These are phyloP conservation scores for Immersiella caudata DNA, from an alignment of 495 filamentous ascomycete genomes.

Conservation along the genomic window DNA sequence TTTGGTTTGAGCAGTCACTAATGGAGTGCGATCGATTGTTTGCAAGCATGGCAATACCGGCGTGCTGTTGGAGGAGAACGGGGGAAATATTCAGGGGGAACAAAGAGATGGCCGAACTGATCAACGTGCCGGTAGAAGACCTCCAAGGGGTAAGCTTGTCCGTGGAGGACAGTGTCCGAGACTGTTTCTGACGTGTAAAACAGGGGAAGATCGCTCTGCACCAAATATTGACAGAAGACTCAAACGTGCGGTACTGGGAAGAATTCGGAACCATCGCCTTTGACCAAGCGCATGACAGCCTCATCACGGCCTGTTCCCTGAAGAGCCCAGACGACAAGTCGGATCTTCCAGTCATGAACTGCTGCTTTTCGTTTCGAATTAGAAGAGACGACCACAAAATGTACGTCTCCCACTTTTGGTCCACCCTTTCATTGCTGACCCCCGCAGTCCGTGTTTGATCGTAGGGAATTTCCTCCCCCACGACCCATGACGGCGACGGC, in stretches of 20 bases:
- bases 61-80: constrained; percentile 95
- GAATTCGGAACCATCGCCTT: constrained; percentile 99
- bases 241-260: constrained; percentile 97
- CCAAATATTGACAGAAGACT: constrained; percentile 92
- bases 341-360: constrained; percentile 74
- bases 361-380: constrained; percentile 98
- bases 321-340: constrained; percentile 80
- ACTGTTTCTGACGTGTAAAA: constrained; percentile 13
- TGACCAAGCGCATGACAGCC: constrained; percentile 92
- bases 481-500: constrained; percentile 22
- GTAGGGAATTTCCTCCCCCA: constrained; percentile 94
- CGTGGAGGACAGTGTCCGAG: neutral
- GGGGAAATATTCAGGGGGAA: constrained; percentile 98
- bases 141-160: constrained; percentile 77
- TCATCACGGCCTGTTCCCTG: constrained; percentile 89
- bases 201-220: constrained; percentile 95
- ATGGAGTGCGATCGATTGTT: constrained; percentile 99
- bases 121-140: constrained; percentile 87
- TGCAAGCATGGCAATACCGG: constrained; percentile 97
- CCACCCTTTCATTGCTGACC: constrained; percentile 11
- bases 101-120: constrained; percentile 97
- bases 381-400: constrained; percentile 93
- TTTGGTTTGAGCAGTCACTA: constrained; percentile 95
- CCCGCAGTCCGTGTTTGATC: constrained; percentile 80
- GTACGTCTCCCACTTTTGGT: constrained; percentile 57